phyloP scores from a whole-genome alignment of 441 rosid species.

The Dalechampia spathulata region DNA sequence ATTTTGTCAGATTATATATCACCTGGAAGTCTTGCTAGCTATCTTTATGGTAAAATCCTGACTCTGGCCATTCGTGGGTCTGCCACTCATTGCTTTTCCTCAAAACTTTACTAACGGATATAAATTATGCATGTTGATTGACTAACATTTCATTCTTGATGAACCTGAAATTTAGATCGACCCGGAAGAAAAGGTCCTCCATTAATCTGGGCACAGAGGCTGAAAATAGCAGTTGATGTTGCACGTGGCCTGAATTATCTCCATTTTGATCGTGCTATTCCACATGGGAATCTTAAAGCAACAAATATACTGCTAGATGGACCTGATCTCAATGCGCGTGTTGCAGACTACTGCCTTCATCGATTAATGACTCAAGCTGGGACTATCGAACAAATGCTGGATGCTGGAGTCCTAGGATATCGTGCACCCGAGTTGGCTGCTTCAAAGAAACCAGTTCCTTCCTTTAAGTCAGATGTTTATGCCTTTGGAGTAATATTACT shows the following conservation, averaged over 20 bases:
- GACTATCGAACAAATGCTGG: constrained; percentile 83
- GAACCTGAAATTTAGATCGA: constrained; percentile 47
- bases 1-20: constrained; percentile 90
- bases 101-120: background rate
- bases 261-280: constrained; percentile 92
- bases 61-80: too few relatives aligned
- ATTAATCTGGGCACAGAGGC: constrained; percentile 77
- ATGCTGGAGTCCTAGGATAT: constrained; percentile 93
- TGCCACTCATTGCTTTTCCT: background rate
- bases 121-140: background rate
- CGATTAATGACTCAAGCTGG: constrained; percentile 97
- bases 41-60: constrained; percentile 72
- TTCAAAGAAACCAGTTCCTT: constrained; percentile 84
- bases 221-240: constrained; percentile 81
- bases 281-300: constrained; percentile 94
- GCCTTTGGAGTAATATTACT: constrained; percentile 82
- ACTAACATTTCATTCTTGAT: constrained; percentile 7
- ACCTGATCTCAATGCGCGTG: constrained; percentile 85
- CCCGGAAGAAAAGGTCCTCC: constrained; percentile 92
- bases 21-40: constrained; percentile 97
- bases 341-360: constrained; percentile 92
- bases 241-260: constrained; percentile 98
- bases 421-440: constrained; percentile 91
- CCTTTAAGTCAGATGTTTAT: constrained; percentile 93
- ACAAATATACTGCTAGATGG: constrained; percentile 80